Evolutionary conservation across 768 basidiomycete species (phyloP), one percentile per base, ranked within the genome.

Genomic region (Pleurotus djamor): DNA sequence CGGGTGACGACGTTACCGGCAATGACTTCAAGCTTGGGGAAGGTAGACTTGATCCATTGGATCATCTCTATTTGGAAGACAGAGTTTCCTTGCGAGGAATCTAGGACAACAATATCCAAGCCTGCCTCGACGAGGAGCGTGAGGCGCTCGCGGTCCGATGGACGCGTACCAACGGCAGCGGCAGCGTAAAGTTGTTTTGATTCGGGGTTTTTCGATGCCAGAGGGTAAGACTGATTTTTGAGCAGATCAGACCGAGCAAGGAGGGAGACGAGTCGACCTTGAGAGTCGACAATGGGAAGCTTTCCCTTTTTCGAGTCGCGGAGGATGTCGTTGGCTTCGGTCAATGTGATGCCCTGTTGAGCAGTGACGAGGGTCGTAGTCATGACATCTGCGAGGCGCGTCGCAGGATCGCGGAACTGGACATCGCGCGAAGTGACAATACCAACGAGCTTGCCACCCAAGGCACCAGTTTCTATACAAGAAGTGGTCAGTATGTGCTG

Each of bases 1-100:
- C 97, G 89, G 4, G 96, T 98, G 63, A 99, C 96, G 61, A 99
- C 96, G 71, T 99, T 98, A 43, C 97, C 96, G 1, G 94, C 96
- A 60, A 99, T 92, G 64, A 98, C 88, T 67, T 99, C 92, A 60
- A 99, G 83, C 52, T 84, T 77, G 5, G 96, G 92, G 76, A 82
- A 94, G 1, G 87, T 91, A 48, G 77, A 48, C 74, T 98, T 98
- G 78, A 97, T 92, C 90, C 92, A 97, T 54, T 82, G 72, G 64
- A 99, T 85, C 92, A 98, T 98, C 45, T 98, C 95, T 65, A 92
- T 82, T 71, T 98, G 96, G 79, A 80, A 99, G 48, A 88, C 70
- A 4, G 95, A 97, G 77, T 98, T 97, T 58, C 97, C 97, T 72
- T 99, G 97, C 0, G 92, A 94, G 4, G 96, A 98, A 68, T 99